Evolutionary conservation across 495 filamentous ascomycete genomes (phyloP), one percentile per base, ranked within the genome.

Genomic region (Xylaria nigripes): DNA sequence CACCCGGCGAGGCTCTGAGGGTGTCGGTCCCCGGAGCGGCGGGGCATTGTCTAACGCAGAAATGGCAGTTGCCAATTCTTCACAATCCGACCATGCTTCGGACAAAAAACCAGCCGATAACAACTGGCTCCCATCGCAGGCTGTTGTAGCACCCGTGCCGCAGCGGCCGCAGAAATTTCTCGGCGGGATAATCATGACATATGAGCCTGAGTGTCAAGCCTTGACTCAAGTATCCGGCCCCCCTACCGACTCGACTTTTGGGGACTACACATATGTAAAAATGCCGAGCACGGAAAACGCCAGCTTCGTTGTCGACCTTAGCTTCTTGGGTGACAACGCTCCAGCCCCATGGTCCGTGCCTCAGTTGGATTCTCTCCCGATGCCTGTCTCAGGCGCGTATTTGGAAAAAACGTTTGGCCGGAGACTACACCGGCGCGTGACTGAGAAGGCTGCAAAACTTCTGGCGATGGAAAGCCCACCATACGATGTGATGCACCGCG

Each of bases 351-450:
- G 64, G 64, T 49, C 61, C 3, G 6, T 48, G 5, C 48, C 60
- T 18, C 60, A 61, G n/a, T 64, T 49, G 46, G 63, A 68, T 15
- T 53, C 63, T 5, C 70, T 76, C 1, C 65, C 72, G 1, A 50
- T 62, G 1, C 76, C 77, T 0, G 62, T 49, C 3, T 75, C 75
- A 0, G 80, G 80, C 59, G 70, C 76, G 29, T 72, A 81, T 41
- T 75, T 82, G 22, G 89, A 93, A 68, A 71, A 72, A 13, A 78
- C 78, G n/a, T 87, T 94, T 56, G 81, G 82, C 16, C 80, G 87
- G 0, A 75, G 82, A 12, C 72, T 93, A 22, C 86, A 89, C 19
- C 77, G 89, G 9, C 77, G 76, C 48, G 74, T 81, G 6, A 59
- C 84, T 13, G 89, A 95, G 67, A 69, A 73, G 38, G 85, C 76